These are phyloP conservation scores for Xylaria digitata DNA, from an alignment of 2,329 filamentous ascomycete genomes.

Conservation along the genomic window DNA sequence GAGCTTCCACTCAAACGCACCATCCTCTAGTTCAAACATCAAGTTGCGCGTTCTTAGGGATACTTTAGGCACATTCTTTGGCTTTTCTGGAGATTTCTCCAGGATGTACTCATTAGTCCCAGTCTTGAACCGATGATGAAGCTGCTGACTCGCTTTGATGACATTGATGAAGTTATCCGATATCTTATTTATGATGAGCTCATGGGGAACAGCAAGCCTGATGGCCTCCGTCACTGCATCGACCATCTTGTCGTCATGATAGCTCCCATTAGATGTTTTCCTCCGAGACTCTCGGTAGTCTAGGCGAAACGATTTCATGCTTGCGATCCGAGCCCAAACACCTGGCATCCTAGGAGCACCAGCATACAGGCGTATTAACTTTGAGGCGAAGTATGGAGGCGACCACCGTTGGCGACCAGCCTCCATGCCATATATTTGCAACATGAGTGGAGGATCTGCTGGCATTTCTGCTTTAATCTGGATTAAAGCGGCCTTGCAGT, in stretches of 20 bases:
- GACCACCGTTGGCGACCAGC: slow-evolving; percentile 89
- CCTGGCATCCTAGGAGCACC: slow-evolving; percentile 84
- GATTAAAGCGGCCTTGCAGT: slow-evolving; percentile 82
- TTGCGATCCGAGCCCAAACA: slow-evolving; percentile 88
- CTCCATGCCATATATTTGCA: slow-evolving; percentile 87
- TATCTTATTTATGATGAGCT: slow-evolving; percentile 87
- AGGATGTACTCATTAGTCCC: slow-evolving; percentile 89
- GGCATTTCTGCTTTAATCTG: slow-evolving; percentile 93
- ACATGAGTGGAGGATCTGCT: slow-evolving; percentile 87
- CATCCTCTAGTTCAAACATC: slow-evolving; percentile 93
- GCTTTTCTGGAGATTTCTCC: slow-evolving; percentile 84
- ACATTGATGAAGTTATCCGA: slow-evolving; percentile 95
- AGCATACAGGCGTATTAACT: slow-evolving; percentile 85
- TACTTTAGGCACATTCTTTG: slow-evolving; percentile 87
- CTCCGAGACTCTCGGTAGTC: slow-evolving; percentile 82
- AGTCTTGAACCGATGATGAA: slow-evolving; percentile 93
- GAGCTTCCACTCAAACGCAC: slow-evolving; percentile 96
- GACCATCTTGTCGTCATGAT: slow-evolving; percentile 81
- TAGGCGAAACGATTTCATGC: slow-evolving; percentile 81
- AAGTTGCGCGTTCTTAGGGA: slow-evolving; percentile 84
- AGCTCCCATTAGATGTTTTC: slow-evolving; percentile 68
- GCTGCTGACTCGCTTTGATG: slow-evolving; percentile 85
- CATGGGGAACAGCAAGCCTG: slow-evolving; percentile 88
- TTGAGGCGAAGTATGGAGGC: slow-evolving; percentile 80
- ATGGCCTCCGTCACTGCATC: slow-evolving; percentile 89